Percentiles rank a stretch among this genome's conserved stretches.
phyloP scores from a whole-genome alignment of 345 rosid species.

The Luvunga scandens region DNA sequence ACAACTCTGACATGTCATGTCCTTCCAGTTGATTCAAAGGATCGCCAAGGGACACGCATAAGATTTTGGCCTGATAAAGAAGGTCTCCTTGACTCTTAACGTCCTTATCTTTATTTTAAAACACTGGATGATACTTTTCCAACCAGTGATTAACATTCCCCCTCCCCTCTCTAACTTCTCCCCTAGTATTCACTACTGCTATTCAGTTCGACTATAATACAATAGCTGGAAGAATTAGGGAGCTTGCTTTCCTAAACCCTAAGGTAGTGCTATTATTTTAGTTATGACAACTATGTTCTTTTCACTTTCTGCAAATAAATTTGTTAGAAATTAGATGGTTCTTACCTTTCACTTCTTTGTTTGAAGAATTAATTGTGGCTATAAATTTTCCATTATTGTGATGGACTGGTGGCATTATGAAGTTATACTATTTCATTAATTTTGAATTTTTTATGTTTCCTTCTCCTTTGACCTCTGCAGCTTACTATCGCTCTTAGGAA shows the following conservation, averaged over 20 bases:
- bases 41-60: slow-evolving; percentile 66
- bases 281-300: neutral
- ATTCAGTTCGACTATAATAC: slow-evolving; percentile 87
- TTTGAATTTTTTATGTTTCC: neutral
- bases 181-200: slow-evolving; percentile 80
- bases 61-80: slow-evolving; percentile 97
- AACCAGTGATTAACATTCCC: slow-evolving; percentile 20
- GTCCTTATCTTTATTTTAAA: slow-evolving; percentile 1
- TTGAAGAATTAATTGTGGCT: neutral
- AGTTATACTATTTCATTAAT: slow-evolving; percentile 9
- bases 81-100: slow-evolving; percentile 43
- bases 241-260: slow-evolving; percentile 94
- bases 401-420: neutral
- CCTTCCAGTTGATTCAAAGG: slow-evolving; percentile 61
- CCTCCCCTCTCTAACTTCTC: slow-evolving; percentile 6
- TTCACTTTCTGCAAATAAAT: neutral
- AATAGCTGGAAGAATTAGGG: slow-evolving; percentile 86
- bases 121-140: neutral
- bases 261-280: slow-evolving; percentile 44
- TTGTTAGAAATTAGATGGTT: neutral
- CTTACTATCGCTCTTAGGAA: slow-evolving; percentile 62
- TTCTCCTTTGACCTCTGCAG: slow-evolving; percentile 39
- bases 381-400: neutral
- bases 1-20: slow-evolving; percentile 45
- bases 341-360: neutral